These are phyloP conservation scores for Chlamydomonas incerta DNA, from an alignment of 139 green algal genomes.

Conservation along the genomic window DNA sequence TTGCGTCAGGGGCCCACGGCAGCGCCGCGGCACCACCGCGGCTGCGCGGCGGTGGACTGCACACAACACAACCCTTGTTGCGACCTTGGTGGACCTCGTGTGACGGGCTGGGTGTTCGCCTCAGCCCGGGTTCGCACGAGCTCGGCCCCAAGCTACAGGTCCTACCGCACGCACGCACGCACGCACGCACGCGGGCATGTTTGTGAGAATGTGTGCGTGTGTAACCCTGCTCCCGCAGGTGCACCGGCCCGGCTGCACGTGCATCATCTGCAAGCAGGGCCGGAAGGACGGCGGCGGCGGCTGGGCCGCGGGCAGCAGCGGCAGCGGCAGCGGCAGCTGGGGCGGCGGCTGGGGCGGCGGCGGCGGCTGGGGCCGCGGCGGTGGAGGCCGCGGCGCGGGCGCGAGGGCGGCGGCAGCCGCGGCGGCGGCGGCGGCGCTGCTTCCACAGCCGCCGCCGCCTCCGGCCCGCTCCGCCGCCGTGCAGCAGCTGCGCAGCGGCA, in stretches of 20 bases:
- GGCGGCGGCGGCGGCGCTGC: neutral
- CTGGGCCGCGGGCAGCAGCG: conserved; percentile 17
- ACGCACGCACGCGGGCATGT: too few relatives aligned
- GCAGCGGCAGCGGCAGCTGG: conserved; percentile 12
- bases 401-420: neutral
- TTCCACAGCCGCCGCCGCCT: neutral
- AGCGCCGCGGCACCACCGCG: too few relatives aligned
- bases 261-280: conserved; percentile 88
- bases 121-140: too few relatives aligned
- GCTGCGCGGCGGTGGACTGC: too few relatives aligned
- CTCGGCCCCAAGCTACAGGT: too few relatives aligned
- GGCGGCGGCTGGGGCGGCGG: neutral
- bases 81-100: too few relatives aligned
- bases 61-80: too few relatives aligned
- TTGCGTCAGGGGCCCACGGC: too few relatives aligned
- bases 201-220: too few relatives aligned
- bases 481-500: conserved; percentile 61
- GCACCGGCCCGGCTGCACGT: conserved; percentile 80
- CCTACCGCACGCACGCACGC: too few relatives aligned
- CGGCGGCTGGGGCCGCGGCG: neutral
- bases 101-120: too few relatives aligned
- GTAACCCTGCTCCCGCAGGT: neutral
- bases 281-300: conserved; percentile 43
- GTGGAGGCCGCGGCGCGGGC: neutral
- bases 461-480: too few relatives aligned